Conservation (phyloP, 768 basidiomycete genomes). For the Suillus spraguei region DNA sequence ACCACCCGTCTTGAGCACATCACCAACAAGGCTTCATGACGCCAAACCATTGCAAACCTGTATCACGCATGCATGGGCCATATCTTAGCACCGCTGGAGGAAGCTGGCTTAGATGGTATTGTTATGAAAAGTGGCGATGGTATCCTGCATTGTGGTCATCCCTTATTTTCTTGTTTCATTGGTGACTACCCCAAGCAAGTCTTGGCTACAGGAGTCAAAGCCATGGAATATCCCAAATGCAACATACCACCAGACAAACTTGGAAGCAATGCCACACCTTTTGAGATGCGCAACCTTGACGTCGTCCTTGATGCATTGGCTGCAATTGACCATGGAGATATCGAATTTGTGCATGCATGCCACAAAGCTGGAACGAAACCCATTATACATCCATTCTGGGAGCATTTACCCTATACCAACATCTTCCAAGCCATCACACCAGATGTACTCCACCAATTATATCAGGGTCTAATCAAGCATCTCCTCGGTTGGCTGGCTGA, state of each 20-base stretch:
- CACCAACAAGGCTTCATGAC: background rate
- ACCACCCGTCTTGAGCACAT: background rate
- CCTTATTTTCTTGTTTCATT: background rate
- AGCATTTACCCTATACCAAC: background rate
- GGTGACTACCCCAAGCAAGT: background rate
- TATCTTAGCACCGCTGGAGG: background rate
- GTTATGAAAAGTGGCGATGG: background rate
- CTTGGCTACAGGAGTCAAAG: background rate
- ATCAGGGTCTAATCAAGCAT: background rate
- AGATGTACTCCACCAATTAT: constrained; percentile 1
- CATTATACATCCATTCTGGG: background rate
- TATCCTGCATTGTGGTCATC: background rate
- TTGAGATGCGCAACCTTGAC: no score
- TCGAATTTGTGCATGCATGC: background rate
- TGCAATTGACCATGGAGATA: background rate
- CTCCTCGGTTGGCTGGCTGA: background rate
- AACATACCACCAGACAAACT: no score
- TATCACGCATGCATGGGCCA: background rate
- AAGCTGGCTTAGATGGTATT: background rate
- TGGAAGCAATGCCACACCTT: no score
- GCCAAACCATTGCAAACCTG: background rate
- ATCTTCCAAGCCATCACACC: background rate
- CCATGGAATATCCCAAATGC: background rate
- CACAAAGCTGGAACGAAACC: background rate
- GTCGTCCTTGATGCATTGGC: background rate